A percentile compares a stretch with the other conserved stretches of the same genome.
phyloP scores from a whole-genome alignment of 192 early-diverging fungal genomes.

The Dissophora globulifera region DNA sequence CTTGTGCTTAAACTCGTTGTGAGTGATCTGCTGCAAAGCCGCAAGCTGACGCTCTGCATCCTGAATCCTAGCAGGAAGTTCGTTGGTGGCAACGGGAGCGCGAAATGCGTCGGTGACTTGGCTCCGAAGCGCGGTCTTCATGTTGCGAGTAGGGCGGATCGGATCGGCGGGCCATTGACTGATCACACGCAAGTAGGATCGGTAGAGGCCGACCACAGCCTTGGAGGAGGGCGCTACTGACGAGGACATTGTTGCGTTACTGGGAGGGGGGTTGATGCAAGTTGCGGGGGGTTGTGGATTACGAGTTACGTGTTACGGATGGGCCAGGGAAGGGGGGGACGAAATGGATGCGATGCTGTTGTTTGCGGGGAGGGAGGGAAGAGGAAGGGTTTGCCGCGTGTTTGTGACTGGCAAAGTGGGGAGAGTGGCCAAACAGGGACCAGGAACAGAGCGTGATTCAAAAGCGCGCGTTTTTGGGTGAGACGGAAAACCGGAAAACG shows the following conservation, averaged over 20 bases:
- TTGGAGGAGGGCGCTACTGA: constrained; percentile 4
- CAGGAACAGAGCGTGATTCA: too few relatives aligned
- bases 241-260: neutral
- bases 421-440: too few relatives aligned
- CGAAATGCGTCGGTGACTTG: constrained; percentile 62
- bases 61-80: constrained; percentile 28
- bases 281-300: too few relatives aligned
- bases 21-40: constrained; percentile 57
- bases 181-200: constrained; percentile 68
- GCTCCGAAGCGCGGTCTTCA: constrained; percentile 69
- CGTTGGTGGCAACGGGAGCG: constrained; percentile 35
- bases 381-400: too few relatives aligned
- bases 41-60: constrained; percentile 55
- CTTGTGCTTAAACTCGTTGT: constrained; percentile 65
- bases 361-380: too few relatives aligned
- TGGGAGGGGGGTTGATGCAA: neutral
- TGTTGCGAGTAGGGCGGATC: constrained; percentile 74
- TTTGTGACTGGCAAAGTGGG: too few relatives aligned
- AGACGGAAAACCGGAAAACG: too few relatives aligned
- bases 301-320: too few relatives aligned
- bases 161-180: constrained; percentile 73
- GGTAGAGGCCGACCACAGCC: constrained; percentile 57
- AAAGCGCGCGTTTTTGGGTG: too few relatives aligned
- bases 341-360: too few relatives aligned
- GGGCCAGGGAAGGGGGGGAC: too few relatives aligned